A percentile compares a stretch with the other conserved stretches of the same genome.
These are phyloP conservation scores for Suhomyces wounanorum DNA, from an alignment of 1,139 yeast genomes.

Conservation along the genomic window DNA sequence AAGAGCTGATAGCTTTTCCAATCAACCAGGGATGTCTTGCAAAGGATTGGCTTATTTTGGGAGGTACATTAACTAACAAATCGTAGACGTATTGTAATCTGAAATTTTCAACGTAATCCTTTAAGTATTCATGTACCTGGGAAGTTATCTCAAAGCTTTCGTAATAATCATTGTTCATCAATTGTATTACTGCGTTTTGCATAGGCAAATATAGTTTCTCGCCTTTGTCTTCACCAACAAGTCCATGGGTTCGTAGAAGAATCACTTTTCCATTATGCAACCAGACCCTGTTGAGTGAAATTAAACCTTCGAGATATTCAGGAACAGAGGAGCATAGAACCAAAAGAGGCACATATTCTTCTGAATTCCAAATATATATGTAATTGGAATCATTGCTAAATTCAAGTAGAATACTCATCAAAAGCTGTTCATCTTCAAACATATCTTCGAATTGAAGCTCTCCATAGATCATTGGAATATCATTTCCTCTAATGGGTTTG, in stretches of 20 bases:
- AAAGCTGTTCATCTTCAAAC: conserved; percentile 48
- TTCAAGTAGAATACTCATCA: conserved; percentile 41
- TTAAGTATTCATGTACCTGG: background rate
- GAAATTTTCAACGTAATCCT: conserved; percentile 3
- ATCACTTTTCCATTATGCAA: conserved; percentile 34
- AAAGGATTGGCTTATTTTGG: conserved; percentile 1
- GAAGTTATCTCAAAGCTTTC: conserved; percentile 6
- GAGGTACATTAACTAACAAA: conserved; percentile 10
- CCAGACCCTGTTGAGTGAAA: conserved; percentile 46
- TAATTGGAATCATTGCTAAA: conserved; percentile 35
- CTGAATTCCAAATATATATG: conserved; percentile 51
- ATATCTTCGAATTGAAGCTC: conserved; percentile 45
- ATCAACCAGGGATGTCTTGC: conserved; percentile 14
- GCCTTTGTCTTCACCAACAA: background rate
- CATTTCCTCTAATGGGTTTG: conserved; percentile 3
- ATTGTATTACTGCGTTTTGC: conserved; percentile 13
- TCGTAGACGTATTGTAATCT: conserved; percentile 13
- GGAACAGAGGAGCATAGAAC: conserved; percentile 40
- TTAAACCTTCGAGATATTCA: conserved; percentile 41
- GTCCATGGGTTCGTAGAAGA: conserved; percentile 17
- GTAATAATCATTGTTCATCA: conserved; percentile 11
- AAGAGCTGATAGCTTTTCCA: conserved; percentile 9
- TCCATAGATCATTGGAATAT: conserved; percentile 41
- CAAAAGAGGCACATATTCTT: conserved; percentile 56
- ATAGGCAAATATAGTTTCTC: conserved; percentile 5